Base-by-base conservation (phyloP, 2,329 filamentous ascomycete genomes). In the Colletotrichum costaricense region DNA sequence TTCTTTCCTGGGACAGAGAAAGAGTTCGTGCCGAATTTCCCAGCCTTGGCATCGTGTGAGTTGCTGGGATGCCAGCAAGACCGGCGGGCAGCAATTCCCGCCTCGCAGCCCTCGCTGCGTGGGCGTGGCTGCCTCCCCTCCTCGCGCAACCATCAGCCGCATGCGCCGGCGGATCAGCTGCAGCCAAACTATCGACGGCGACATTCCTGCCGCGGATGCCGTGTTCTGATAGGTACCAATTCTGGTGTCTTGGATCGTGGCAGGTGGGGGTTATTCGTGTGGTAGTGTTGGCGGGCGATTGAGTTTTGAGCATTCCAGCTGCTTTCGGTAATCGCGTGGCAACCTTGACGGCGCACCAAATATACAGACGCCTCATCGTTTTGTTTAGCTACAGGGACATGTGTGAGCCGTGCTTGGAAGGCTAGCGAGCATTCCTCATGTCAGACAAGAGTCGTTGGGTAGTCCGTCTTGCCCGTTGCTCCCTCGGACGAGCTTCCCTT, bases 261-360 rank as follows among this genome's bases (percentile, higher is more conserved):
- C 22, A 16, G 22, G 22, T 52, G 54, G 19, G 33, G n/a, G 38
- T 58, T 7, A 11, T 59, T 35, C 26, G 24, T 33, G 54, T 42
- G 30, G 26, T 55, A 55, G 65, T 24, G 8, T 22, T 49, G 19
- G 42, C 42, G 42, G 42, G 28, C 7, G 28, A 56, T 52, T 22
- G 24, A 58, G 12, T 24, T 46, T 69, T 54, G 62, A 22, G 46
- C 49, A 62, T 71, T 65, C 67, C 67, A 57, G 56, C 55, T 66
- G 71, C 22, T 62, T 73, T 46, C 71, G 62, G 60, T 65, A 57
- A 26, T 16, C 62, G 67, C 56, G 38, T 66, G 71, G 46, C 26
- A 54, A 60, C 46, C 33, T 28, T 16, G 33, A 52, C 30, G 62
- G 46, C 11, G n/a, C 16, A 59, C 35, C 35, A 16, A 24, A 26